Evolutionary conservation across 148 eudicot species (phyloP).

Genomic region (Amaranthus cruentus): DNA sequence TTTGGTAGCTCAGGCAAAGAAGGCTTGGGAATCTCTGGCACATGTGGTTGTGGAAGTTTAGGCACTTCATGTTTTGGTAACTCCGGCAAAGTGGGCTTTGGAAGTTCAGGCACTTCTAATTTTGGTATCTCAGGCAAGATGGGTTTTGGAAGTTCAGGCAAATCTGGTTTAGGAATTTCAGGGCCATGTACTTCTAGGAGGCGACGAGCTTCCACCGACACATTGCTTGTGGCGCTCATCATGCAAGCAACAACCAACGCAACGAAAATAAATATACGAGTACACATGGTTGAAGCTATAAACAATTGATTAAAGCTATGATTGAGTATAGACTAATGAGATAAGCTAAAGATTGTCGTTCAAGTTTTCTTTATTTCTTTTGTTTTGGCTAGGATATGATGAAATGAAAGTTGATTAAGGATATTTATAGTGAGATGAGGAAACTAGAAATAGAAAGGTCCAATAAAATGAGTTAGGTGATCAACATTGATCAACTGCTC

Average conservation of each 20-base stretch:
- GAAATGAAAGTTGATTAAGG: neutral
- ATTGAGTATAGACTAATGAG: neutral
- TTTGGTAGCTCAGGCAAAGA: slow-evolving; percentile 5
- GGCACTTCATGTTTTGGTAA: neutral
- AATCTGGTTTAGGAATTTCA: neutral
- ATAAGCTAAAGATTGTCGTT: neutral
- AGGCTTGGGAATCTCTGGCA: slow-evolving; percentile 12
- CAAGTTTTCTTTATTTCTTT: neutral
- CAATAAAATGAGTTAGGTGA: neutral
- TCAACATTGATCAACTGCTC: neutral
- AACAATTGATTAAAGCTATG: neutral
- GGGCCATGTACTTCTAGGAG: slow-evolving; percentile 14
- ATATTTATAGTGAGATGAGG: neutral
- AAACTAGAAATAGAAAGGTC: neutral
- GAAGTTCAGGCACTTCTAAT: neutral
- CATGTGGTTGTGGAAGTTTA: neutral
- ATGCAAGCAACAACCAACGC: slow-evolving; percentile 9
- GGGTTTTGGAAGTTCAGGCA: slow-evolving; percentile 11
- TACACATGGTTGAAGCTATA: neutral
- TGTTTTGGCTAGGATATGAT: neutral
- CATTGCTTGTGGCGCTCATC: neutral
- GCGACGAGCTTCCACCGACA: slow-evolving; percentile 17
- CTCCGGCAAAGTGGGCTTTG: neutral
- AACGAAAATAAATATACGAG: neutral
- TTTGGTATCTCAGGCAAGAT: neutral